Evolutionary conservation across 352 stramenopile genomes (phyloP), one percentile per base, ranked within the genome.

Genomic region (Phytopythium mirpurense): DNA sequence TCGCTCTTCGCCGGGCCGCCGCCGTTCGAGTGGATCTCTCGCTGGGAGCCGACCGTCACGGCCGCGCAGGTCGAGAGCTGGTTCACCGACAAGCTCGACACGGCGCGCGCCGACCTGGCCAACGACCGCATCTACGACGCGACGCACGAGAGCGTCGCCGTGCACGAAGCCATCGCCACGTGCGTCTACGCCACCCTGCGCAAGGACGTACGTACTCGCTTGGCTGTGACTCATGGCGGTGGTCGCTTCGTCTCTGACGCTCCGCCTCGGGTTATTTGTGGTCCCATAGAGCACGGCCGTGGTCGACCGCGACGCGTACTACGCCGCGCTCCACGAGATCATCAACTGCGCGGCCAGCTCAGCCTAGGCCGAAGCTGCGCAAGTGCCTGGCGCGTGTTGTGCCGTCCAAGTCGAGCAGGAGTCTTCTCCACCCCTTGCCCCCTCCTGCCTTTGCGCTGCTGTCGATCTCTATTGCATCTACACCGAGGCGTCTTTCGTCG

Each of bases 11-110:
- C 66, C 11, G 68, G 68, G 1, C 50, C 60, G 3, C 61, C 69
- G 31, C 64, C 72, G 15, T 83, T 78, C 40, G 72, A 83, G 27
- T 61, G 68, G 51, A 49, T 82, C 31, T 41, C 66, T 24, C 60
- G 63, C 38, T 53, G 62, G 19, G 45, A 59, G 19, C 19, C 54
- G 6, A 61, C 56, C 0, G 55, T 68, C 6, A 27, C 51, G 0
- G 50, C 62, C 2, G 31, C 46, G 23, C 41, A 67, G 10, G 35
- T 79, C 11, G 34, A 62, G 26, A 41, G 31, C 16, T 80, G 72
- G 72, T 70, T 83, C 45, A 36, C 35, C 7, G 21, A 44, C 5
- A 62, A 68, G n/a, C 29, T 76, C 2, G 37, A 54, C 16, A 59
- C 50, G 7, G 69, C 69, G 2, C 38, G 41, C 8, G 27, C 51